phyloP scores from a whole-genome alignment of 805 yeast genomes.

The Hanseniaspora meyeri region DNA sequence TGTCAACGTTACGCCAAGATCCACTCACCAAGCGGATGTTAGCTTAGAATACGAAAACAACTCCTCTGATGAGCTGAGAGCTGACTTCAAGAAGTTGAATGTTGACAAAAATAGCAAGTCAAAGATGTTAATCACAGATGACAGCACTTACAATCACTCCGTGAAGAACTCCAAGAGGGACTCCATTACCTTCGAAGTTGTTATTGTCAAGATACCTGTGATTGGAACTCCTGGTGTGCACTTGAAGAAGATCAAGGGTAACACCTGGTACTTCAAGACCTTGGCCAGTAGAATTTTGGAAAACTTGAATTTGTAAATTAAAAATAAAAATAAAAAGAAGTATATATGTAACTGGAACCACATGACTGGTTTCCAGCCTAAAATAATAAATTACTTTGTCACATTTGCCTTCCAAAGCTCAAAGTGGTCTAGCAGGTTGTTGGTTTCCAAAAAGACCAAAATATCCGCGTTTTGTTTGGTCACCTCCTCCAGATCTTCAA shows the following conservation, averaged over 20 bases:
- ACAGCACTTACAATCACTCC: conserved; percentile 11
- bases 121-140: conserved; percentile 19
- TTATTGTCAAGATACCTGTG: conserved; percentile 81
- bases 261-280: conserved; percentile 89
- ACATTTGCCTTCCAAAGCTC: background rate
- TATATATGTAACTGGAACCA: background rate
- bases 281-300: conserved; percentile 73
- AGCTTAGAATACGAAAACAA: conserved; percentile 12
- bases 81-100: background rate
- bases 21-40: conserved; percentile 15
- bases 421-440: background rate
- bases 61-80: conserved; percentile 6
- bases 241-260: conserved; percentile 83
- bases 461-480: conserved; percentile 22
- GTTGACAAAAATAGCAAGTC: conserved; percentile 9
- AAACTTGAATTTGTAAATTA: conserved; percentile 48
- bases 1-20: conserved; percentile 48
- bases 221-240: conserved; percentile 88
- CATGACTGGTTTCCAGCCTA: too few species aligned
- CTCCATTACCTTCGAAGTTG: conserved; percentile 66
- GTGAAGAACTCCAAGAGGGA: conserved; percentile 39
- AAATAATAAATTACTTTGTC: background rate
- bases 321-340: background rate
- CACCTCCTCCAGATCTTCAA: conserved; percentile 24
- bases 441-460: conserved; percentile 11